Conservation (phyloP, 768 basidiomycete genomes). For the Termitomyces sp. region DNA sequence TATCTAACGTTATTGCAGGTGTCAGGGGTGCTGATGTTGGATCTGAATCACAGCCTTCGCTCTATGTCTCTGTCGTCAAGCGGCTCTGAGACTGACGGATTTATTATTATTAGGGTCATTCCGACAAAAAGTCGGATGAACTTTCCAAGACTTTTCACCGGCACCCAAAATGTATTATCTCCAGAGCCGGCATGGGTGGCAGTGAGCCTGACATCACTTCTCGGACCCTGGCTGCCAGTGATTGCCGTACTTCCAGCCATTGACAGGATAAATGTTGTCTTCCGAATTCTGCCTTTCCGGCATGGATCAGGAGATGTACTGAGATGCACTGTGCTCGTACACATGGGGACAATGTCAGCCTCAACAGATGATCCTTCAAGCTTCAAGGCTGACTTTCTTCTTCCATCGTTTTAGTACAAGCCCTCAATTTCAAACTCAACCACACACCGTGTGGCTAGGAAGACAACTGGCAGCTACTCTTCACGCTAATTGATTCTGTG, state of each 20-base stretch:
- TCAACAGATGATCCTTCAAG: neutral
- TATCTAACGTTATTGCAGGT: too few relatives aligned
- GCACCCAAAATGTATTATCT: neutral
- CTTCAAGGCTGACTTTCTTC: constrained; percentile 6
- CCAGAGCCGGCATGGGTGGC: neutral
- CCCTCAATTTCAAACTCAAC: neutral
- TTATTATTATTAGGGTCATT: neutral
- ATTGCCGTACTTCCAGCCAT: neutral
- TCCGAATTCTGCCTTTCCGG: constrained; percentile 7
- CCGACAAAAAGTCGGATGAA: neutral
- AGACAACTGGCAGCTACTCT: neutral
- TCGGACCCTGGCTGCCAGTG: neutral
- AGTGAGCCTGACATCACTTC: constrained; percentile 2
- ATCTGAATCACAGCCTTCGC: neutral
- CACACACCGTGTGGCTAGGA: neutral
- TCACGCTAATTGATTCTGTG: neutral
- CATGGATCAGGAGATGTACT: neutral
- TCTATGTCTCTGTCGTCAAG: neutral
- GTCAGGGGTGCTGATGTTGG: neutral
- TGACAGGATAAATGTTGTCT: constrained; percentile 15
- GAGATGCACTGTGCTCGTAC: neutral
- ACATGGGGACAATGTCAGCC: constrained; percentile 9
- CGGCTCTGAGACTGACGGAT: neutral
- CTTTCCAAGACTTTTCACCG: neutral
- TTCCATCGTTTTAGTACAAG: constrained; percentile 3